Conservation (phyloP, 2,329 filamentous ascomycete species). For the Metarhizium humberi region DNA sequence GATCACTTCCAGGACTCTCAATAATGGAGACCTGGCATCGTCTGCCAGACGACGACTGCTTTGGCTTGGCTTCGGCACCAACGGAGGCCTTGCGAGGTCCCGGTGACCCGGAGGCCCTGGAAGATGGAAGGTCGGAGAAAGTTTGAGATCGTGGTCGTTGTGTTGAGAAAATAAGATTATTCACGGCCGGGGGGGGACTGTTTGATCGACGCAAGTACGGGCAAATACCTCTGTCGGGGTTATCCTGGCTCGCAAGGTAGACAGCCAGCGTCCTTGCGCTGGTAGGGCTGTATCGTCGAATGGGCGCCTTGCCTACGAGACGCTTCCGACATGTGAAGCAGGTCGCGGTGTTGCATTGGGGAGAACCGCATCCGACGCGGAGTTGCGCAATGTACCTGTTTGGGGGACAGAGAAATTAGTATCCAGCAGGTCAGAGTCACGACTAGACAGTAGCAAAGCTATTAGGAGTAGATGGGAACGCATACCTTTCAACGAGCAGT, state of each 20-base stretch:
- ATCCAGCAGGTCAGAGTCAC: neutral
- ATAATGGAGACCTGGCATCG: neutral
- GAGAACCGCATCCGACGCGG: slow-evolving; percentile 66
- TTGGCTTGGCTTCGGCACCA: neutral
- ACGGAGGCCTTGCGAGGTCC: neutral
- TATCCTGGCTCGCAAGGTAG: slow-evolving; percentile 70
- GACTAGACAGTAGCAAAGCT: neutral
- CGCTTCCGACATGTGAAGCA: slow-evolving; percentile 73
- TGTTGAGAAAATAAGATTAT: slow-evolving; percentile 35
- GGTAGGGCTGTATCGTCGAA: slow-evolving; percentile 69
- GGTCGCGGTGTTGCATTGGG: slow-evolving; percentile 62
- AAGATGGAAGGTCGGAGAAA: neutral
- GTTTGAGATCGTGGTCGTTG: slow-evolving; percentile 10
- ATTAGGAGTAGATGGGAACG: neutral
- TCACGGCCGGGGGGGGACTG: slow-evolving; percentile 34
- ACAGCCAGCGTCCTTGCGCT: slow-evolving; percentile 76
- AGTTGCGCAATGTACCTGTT: slow-evolving; percentile 70
- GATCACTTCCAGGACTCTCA: neutral
- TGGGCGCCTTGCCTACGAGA: slow-evolving; percentile 54
- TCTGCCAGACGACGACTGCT: neutral
- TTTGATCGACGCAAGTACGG: slow-evolving; percentile 34
- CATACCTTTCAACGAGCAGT: slow-evolving; percentile 56
- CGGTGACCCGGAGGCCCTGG: neutral
- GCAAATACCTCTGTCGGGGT: slow-evolving; percentile 64
- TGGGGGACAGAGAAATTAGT: neutral